A percentile compares a stretch with the other conserved stretches of the same genome.
Conservation (phyloP, 371 early-diverging fungal genomes). For the Sporodiniella umbellata region DNA sequence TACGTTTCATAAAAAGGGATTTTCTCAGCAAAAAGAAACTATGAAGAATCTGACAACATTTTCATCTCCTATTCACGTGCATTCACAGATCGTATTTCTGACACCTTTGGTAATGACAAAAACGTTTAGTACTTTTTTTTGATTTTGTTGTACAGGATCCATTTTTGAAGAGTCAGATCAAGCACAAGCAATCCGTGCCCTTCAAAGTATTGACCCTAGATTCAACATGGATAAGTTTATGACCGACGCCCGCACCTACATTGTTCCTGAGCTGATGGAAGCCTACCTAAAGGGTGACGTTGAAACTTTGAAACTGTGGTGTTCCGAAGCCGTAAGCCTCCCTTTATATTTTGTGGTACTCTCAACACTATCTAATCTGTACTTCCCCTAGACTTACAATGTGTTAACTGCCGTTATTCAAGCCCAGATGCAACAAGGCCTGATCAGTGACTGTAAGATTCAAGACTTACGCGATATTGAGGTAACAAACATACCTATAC, state of each 20-base stretch:
- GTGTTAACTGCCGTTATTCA: slow-evolving; percentile 85
- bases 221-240: slow-evolving; percentile 88
- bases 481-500: slow-evolving; percentile 37
- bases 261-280: slow-evolving; percentile 96
- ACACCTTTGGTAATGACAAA: slow-evolving; percentile 59
- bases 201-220: slow-evolving; percentile 81
- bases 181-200: slow-evolving; percentile 82
- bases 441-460: slow-evolving; percentile 89
- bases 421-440: slow-evolving; percentile 82
- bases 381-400: slow-evolving; percentile 86
- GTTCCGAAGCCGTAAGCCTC: slow-evolving; percentile 83
- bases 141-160: slow-evolving; percentile 33
- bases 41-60: slow-evolving; percentile 91
- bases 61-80: slow-evolving; percentile 81
- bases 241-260: slow-evolving; percentile 86
- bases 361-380: neutral
- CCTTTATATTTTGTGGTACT: slow-evolving; percentile 4
- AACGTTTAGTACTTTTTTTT: neutral
- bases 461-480: slow-evolving; percentile 92
- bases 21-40: slow-evolving; percentile 71
- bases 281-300: slow-evolving; percentile 87
- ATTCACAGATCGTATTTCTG: slow-evolving; percentile 73
- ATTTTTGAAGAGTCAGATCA: slow-evolving; percentile 93
- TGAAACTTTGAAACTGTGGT: slow-evolving; percentile 85
- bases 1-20: too few species aligned